These are phyloP conservation scores for Escovopsis weberi DNA, from an alignment of 2,329 filamentous ascomycete genomes.

Conservation along the genomic window DNA sequence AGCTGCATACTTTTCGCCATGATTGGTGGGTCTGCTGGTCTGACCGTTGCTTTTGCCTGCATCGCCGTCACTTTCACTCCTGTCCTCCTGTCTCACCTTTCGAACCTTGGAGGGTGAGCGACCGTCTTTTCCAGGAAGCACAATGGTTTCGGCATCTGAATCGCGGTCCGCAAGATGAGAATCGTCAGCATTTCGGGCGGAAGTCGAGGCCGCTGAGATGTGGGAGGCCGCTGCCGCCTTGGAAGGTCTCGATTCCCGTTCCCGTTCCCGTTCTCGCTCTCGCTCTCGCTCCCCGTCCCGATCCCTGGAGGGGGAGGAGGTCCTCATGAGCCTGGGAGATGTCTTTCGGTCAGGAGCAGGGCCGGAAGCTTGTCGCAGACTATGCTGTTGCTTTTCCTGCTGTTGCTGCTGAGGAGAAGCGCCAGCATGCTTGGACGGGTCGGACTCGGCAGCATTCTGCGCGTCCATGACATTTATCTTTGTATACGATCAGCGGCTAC, in stretches of 20 bases:
- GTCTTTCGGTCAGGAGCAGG: conserved; percentile 11
- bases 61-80: conserved; percentile 39
- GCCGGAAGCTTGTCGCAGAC: conserved; percentile 4
- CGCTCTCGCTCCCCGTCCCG: too few relatives aligned
- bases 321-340: conserved; percentile 4
- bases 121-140: conserved; percentile 50
- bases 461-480: conserved; percentile 54
- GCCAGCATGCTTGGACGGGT: conserved; percentile 42
- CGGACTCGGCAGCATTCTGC: conserved; percentile 51
- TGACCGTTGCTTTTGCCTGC: conserved; percentile 21
- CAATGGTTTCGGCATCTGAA: conserved; percentile 60
- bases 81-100: conserved; percentile 52
- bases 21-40: conserved; percentile 19
- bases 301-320: conserved; percentile 6
- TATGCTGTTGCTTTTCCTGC: conserved; percentile 5
- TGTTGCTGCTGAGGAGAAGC: conserved; percentile 35
- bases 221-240: conserved; percentile 4
- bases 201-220: conserved; percentile 1
- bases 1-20: conserved; percentile 19
- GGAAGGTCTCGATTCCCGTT: conserved; percentile 2
- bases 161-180: conserved; percentile 36
- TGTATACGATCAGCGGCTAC: conserved; percentile 32
- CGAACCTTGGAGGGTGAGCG: conserved; percentile 48
- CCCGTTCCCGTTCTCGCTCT: too few relatives aligned
- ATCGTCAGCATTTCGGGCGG: conserved; percentile 20